Evolutionary conservation across 2,329 filamentous ascomycete genomes (phyloP).

Genomic region (Uncinocarpus reesii): DNA sequence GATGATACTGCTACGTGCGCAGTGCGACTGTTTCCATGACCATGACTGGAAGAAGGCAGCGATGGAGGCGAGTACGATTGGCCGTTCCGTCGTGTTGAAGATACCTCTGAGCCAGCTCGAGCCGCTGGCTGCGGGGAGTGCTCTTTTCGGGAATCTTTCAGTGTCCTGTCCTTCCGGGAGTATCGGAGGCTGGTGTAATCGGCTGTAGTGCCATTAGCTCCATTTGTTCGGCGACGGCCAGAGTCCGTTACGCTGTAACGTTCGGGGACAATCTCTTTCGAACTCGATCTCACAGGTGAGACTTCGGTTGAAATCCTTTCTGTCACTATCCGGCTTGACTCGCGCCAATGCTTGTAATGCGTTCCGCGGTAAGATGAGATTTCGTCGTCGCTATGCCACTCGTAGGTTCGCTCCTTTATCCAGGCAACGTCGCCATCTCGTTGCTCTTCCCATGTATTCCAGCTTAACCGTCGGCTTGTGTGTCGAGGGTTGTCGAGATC

Average conservation of each 20-base stretch:
- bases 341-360: slow-evolving; percentile 8
- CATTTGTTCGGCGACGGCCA: slow-evolving; percentile 1
- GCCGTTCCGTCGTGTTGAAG: not conserved
- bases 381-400: slow-evolving; percentile 19
- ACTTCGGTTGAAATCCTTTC: slow-evolving; percentile 7
- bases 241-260: not conserved
- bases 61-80: not conserved
- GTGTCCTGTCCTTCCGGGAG: not conserved
- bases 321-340: slow-evolving; percentile 7
- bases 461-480: slow-evolving; percentile 9
- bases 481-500: slow-evolving; percentile 1
- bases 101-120: not conserved
- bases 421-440: not conserved
- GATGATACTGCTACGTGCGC: not conserved
- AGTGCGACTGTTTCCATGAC: not conserved
- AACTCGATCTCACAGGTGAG: slow-evolving; percentile 1
- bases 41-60: not conserved
- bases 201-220: not conserved
- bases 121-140: not conserved
- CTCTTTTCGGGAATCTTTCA: slow-evolving; percentile 1
- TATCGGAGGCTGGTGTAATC: not conserved
- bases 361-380: slow-evolving; percentile 12
- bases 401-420: slow-evolving; percentile 4
- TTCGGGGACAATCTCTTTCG: not conserved
- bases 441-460: slow-evolving; percentile 14